Evolutionary conservation across 1,284 basidiomycete genomes (phyloP).

Genomic region (Malassezia sympodialis): DNA sequence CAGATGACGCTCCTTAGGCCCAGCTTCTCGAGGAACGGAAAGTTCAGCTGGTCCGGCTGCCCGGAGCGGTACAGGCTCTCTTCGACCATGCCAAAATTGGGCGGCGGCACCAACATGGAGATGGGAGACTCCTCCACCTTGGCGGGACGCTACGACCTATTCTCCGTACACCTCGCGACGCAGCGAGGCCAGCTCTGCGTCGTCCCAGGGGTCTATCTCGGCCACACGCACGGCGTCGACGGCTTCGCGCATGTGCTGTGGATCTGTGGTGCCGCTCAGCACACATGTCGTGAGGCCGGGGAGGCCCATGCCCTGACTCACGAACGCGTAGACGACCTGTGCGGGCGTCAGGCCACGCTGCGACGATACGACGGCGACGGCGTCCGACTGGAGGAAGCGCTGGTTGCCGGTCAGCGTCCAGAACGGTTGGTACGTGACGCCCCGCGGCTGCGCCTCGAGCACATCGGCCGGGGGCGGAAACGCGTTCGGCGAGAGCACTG

Average conservation of each 20-base stretch:
- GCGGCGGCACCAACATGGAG: slow-evolving; percentile 51
- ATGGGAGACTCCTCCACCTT: slow-evolving; percentile 4
- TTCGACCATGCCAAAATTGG: slow-evolving; percentile 54
- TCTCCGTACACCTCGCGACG: slow-evolving; percentile 37
- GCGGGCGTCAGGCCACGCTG: slow-evolving; percentile 24
- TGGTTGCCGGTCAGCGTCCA: slow-evolving; percentile 44
- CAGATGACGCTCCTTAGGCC: slow-evolving; percentile 52
- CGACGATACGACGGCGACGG: slow-evolving; percentile 24
- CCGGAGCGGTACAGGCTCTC: slow-evolving; percentile 54
- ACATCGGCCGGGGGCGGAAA: slow-evolving; percentile 15
- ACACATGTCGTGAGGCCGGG: slow-evolving; percentile 28
- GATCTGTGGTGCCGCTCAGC: slow-evolving; percentile 29
- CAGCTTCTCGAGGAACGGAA: slow-evolving; percentile 54
- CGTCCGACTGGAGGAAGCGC: slow-evolving; percentile 20
- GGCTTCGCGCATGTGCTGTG: slow-evolving; percentile 36
- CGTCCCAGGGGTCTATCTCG: slow-evolving; percentile 11
- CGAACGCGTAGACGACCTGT: slow-evolving; percentile 36
- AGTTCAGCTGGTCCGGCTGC: slow-evolving; percentile 54
- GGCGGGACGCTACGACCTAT: slow-evolving; percentile 10
- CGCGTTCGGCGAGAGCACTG: slow-evolving; percentile 34
- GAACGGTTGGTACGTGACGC: slow-evolving; percentile 39
- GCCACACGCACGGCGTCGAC: slow-evolving; percentile 15
- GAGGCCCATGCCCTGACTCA: slow-evolving; percentile 31
- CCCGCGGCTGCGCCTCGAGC: not conserved
- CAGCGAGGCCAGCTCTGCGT: slow-evolving; percentile 25